Percentiles rank a stretch among this genome's conserved stretches.
These are phyloP conservation scores for Exophiala phaeomuriformis DNA, from an alignment of 2,329 filamentous ascomycete species.

Conservation along the genomic window DNA sequence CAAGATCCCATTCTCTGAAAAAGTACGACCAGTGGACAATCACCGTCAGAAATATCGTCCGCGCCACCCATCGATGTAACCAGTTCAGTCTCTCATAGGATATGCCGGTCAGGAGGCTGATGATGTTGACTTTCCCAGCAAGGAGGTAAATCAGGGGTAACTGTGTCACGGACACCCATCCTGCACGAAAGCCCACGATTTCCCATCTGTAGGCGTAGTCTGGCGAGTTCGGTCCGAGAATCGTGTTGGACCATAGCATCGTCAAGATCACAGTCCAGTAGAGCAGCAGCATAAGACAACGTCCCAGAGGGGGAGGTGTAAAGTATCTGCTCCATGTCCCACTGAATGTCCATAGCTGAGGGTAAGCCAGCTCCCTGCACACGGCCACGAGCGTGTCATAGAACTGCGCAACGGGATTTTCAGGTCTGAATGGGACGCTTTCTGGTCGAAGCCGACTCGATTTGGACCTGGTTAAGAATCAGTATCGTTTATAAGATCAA, in stretches of 20 bases:
- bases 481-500: neutral
- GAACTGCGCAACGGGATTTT: constrained; percentile 16
- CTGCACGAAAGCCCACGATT: constrained; percentile 50
- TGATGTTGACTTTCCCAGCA: constrained; percentile 50
- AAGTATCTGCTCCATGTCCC: constrained; percentile 18
- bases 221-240: constrained; percentile 18
- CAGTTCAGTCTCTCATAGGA: constrained; percentile 48
- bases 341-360: constrained; percentile 16
- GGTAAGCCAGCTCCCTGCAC: constrained; percentile 20
- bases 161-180: constrained; percentile 48
- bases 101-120: constrained; percentile 42
- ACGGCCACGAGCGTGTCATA: constrained; percentile 20
- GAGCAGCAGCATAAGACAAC: constrained; percentile 16
- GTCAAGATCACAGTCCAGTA: constrained; percentile 22
- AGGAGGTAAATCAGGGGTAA: constrained; percentile 52
- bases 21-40: constrained; percentile 53
- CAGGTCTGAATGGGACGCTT: constrained; percentile 12
- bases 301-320: constrained; percentile 21
- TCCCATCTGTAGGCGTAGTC: constrained; percentile 41
- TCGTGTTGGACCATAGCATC: constrained; percentile 23
- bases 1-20: constrained; percentile 46
- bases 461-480: constrained; percentile 2
- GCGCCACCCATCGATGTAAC: constrained; percentile 47
- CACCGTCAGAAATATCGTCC: constrained; percentile 47
- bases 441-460: constrained; percentile 2